Percentiles rank a stretch among this genome's conserved stretches.
phyloP scores from a whole-genome alignment of 805 yeast species.

The Saccharomycopsis sp. region DNA sequence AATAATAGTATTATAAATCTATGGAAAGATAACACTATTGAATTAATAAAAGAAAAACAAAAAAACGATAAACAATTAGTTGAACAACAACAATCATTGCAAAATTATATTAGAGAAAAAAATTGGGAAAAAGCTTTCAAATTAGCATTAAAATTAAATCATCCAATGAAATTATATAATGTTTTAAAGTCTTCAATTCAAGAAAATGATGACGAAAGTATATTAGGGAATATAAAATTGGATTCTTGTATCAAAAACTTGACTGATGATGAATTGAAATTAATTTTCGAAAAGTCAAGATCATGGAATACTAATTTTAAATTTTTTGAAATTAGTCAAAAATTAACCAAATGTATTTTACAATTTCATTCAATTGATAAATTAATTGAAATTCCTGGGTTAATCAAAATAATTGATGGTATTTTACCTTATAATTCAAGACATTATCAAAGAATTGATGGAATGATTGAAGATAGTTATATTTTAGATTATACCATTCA shows the following conservation, averaged over 20 bases:
- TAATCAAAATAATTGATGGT: conserved; percentile 59
- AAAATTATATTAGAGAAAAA: conserved; percentile 56
- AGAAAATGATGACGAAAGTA: conserved; percentile 25
- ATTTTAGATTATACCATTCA: conserved; percentile 61
- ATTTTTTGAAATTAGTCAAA: conserved; percentile 73
- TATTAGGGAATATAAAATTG: conserved; percentile 40
- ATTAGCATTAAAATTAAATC: conserved; percentile 77
- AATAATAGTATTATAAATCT: conserved; percentile 88
- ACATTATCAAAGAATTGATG: conserved; percentile 69
- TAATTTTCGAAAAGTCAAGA: conserved; percentile 64
- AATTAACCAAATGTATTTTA: conserved; percentile 56
- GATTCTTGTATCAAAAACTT: conserved; percentile 54
- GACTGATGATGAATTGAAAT: conserved; percentile 45
- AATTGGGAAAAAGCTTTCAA: conserved; percentile 88
- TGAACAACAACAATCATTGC: conserved; percentile 83
- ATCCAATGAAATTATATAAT: conserved; percentile 78
- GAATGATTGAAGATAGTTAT: conserved; percentile 74
- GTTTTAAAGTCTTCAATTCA: conserved; percentile 42
- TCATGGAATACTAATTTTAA: conserved; percentile 93
- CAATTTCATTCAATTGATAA: conserved; percentile 41
- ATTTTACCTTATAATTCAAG: conserved; percentile 83
- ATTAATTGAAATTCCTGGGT: conserved; percentile 54
- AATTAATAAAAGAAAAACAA: conserved; percentile 31
- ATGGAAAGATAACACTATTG: conserved; percentile 85
- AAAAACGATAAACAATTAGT: conserved; percentile 45